phyloP scores from a whole-genome alignment of 2,329 filamentous ascomycete genomes.

The Neonectria faginata region DNA sequence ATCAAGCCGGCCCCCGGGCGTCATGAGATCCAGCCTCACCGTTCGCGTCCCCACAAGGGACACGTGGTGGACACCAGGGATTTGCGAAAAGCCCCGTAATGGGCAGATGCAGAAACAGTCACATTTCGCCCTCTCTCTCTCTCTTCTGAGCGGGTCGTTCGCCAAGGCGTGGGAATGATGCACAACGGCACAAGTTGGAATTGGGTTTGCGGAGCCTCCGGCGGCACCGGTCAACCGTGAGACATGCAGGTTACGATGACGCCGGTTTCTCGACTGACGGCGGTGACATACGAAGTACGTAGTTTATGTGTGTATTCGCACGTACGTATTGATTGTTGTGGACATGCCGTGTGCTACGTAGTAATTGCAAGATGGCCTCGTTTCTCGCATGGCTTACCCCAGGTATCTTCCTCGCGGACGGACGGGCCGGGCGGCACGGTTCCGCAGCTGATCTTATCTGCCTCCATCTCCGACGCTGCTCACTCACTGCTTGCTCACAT shows the following conservation, averaged over 20 bases:
- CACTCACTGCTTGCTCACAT: background rate
- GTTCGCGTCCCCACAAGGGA: background rate
- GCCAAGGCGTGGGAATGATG: slow-evolving; percentile 16
- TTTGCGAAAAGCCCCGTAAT: background rate
- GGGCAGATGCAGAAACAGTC: slow-evolving; percentile 1
- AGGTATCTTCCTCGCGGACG: background rate
- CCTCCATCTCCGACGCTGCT: background rate
- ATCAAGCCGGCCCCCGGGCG: slow-evolving; percentile 18
- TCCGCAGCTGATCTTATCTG: slow-evolving; percentile 5
- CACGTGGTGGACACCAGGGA: background rate
- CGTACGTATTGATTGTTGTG: background rate
- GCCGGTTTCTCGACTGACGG: slow-evolving; percentile 14
- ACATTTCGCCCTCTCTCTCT: background rate
- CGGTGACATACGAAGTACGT: background rate
- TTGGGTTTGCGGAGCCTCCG: slow-evolving; percentile 22
- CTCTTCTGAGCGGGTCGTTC: slow-evolving; percentile 9
- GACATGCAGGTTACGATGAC: slow-evolving; percentile 26
- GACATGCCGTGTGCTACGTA: too few relatives aligned
- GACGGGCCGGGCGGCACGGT: slow-evolving; percentile 5
- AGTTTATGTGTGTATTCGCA: too few relatives aligned
- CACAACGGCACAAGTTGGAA: slow-evolving; percentile 19
- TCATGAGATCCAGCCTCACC: slow-evolving; percentile 11
- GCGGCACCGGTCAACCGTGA: slow-evolving; percentile 11
- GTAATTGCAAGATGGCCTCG: background rate
- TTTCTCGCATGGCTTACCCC: background rate